These are phyloP conservation scores for Citrus maxima DNA, from an alignment of 345 rosid genomes.

Conservation along the genomic window DNA sequence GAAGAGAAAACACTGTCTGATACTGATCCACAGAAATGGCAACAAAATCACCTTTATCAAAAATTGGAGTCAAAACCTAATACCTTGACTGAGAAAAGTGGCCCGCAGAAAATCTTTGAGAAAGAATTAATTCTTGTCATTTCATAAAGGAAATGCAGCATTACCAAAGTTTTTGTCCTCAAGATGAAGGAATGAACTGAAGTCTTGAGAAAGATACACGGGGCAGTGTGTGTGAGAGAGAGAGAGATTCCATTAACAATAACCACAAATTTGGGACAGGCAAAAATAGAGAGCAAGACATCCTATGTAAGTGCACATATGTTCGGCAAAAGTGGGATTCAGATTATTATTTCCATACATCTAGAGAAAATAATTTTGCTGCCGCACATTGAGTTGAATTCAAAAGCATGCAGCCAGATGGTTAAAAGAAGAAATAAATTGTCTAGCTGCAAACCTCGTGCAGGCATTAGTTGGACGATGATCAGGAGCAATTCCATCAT, in stretches of 20 bases:
- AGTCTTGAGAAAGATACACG: neutral
- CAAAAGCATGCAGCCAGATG: neutral
- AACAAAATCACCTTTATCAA: neutral
- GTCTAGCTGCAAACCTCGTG: slow-evolving; percentile 54
- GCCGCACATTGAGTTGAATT: neutral
- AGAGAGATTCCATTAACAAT: neutral
- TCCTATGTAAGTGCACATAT: neutral
- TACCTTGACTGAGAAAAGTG: neutral
- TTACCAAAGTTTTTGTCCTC: neutral
- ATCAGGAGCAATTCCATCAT: slow-evolving; percentile 90
- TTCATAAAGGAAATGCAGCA: neutral
- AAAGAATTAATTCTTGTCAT: neutral
- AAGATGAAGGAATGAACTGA: neutral
- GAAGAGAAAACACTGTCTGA: slow-evolving; percentile 1
- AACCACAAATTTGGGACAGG: neutral
- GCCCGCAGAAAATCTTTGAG: neutral
- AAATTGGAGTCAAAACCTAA: neutral
- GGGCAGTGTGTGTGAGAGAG: neutral
- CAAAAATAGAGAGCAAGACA: neutral
- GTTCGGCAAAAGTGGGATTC: neutral
- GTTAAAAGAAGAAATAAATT: neutral
- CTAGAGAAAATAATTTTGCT: neutral
- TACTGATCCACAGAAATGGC: neutral
- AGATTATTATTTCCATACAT: neutral
- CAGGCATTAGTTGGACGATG: slow-evolving; percentile 99